These are phyloP conservation scores for Stagonosporopsis chrysanthemi DNA, from an alignment of 2,329 filamentous ascomycete species.

Conservation along the genomic window DNA sequence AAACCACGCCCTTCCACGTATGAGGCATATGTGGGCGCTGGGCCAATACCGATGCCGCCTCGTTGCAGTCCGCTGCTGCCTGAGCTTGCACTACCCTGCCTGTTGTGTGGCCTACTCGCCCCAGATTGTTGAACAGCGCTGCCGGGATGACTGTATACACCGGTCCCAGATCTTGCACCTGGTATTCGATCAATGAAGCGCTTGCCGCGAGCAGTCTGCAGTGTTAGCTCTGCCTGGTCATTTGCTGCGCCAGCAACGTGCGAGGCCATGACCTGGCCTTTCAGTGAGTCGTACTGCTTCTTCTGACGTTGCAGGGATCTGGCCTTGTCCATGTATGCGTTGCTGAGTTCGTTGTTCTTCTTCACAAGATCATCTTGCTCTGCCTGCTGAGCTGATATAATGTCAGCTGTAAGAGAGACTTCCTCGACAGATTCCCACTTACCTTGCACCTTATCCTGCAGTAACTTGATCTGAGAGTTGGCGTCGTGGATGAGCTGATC, in stretches of 20 bases:
- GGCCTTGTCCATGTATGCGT: conserved; percentile 73
- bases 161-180: conserved; percentile 36
- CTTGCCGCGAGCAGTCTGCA: conserved; percentile 39
- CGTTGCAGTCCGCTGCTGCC: conserved; percentile 35
- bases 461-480: conserved; percentile 71
- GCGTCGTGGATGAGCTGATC: conserved; percentile 79
- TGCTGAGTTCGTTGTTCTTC: conserved; percentile 75
- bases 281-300: conserved; percentile 64
- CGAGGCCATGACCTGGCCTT: conserved; percentile 62
- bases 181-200: conserved; percentile 42
- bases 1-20: conserved; percentile 31
- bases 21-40: conserved; percentile 25
- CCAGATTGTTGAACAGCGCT: conserved; percentile 25
- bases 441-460: conserved; percentile 73
- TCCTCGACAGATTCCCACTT: conserved; percentile 28
- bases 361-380: conserved; percentile 70
- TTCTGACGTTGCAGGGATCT: conserved; percentile 74
- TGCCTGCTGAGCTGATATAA: conserved; percentile 60
- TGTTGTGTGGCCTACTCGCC: conserved; percentile 26
- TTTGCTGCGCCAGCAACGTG: conserved; percentile 64
- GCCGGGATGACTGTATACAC: conserved; percentile 31
- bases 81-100: conserved; percentile 35
- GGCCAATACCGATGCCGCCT: conserved; percentile 26
- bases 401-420: background rate
- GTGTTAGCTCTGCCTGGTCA: conserved; percentile 50